Conservation (phyloP, 305 asterid species). For the Fraxinus velutina region DNA sequence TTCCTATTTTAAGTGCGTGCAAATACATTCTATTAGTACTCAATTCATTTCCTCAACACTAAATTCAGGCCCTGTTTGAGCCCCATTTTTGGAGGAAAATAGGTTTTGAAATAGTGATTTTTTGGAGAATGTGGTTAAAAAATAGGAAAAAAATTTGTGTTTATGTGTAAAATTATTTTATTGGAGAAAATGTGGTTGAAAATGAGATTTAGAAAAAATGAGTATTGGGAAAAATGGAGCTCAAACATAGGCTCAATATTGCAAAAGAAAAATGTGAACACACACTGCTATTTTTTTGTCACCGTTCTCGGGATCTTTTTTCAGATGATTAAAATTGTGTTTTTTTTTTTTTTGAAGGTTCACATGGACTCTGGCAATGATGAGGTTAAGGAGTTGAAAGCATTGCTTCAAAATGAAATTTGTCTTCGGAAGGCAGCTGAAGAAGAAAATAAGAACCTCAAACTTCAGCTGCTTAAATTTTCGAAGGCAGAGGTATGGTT, state of each 20-base stretch:
- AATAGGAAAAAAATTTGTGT: not conserved
- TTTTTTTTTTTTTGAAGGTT: constrained; percentile 31
- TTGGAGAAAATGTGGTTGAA: not conserved
- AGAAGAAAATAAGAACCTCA: constrained; percentile 60
- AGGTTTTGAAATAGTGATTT: not conserved
- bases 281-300: constrained; percentile 4
- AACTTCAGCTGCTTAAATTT: constrained; percentile 46
- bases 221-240: not conserved
- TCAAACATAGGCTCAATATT: not conserved
- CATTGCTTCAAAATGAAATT: constrained; percentile 66
- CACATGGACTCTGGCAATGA: constrained; percentile 37
- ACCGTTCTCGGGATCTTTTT: constrained; percentile 14
- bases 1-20: not conserved
- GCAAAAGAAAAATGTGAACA: constrained; percentile 5
- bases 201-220: not conserved
- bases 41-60: not conserved
- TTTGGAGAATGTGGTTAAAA: not conserved
- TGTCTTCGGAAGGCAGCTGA: constrained; percentile 68
- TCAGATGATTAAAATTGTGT: constrained; percentile 26
- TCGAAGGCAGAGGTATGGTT: constrained; percentile 59
- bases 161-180: not conserved
- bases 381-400: constrained; percentile 64
- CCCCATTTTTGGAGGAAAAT: not conserved
- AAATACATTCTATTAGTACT: not conserved
- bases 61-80: not conserved